Evolutionary conservation across 2,329 filamentous ascomycete genomes (phyloP).

Genomic region (Alternaria arbusti): DNA sequence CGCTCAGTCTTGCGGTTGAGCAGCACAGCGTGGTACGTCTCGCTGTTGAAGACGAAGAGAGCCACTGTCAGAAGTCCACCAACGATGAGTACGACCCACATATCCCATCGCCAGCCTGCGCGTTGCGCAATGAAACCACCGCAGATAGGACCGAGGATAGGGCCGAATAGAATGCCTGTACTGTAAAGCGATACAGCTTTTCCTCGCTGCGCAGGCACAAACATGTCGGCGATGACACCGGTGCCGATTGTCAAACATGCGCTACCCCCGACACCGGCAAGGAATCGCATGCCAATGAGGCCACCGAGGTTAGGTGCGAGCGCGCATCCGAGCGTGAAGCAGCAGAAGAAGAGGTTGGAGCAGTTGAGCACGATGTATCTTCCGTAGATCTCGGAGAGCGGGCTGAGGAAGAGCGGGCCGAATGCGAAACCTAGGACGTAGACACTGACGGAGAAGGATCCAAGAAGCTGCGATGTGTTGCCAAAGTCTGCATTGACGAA

Average conservation of each 20-base stretch:
- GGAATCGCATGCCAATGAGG: slow-evolving; percentile 37
- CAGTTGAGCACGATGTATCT: slow-evolving; percentile 39
- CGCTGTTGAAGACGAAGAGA: slow-evolving; percentile 50
- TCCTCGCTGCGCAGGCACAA: slow-evolving; percentile 41
- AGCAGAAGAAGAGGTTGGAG: slow-evolving; percentile 58
- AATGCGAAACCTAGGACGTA: slow-evolving; percentile 45
- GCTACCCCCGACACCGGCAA: slow-evolving; percentile 32
- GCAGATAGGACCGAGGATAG: slow-evolving; percentile 42
- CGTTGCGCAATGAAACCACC: slow-evolving; percentile 39
- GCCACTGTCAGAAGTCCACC: slow-evolving; percentile 29
- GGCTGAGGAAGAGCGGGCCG: slow-evolving; percentile 42
- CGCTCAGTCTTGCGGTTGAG: slow-evolving; percentile 65
- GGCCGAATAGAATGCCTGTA: slow-evolving; percentile 41
- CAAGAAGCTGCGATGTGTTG: slow-evolving; percentile 40
- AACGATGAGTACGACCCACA: slow-evolving; percentile 44
- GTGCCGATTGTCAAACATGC: slow-evolving; percentile 45
- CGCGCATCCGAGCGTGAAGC: slow-evolving; percentile 56
- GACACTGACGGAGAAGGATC: slow-evolving; percentile 43
- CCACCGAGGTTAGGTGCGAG: slow-evolving; percentile 42
- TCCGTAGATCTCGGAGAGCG: slow-evolving; percentile 46
- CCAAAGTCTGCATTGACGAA: slow-evolving; percentile 41
- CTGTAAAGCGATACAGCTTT: slow-evolving; percentile 40
- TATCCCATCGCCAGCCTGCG: slow-evolving; percentile 44
- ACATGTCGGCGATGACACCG: slow-evolving; percentile 46
- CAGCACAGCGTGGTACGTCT: slow-evolving; percentile 58